Evolutionary conservation across 169 alveolate species (phyloP), one percentile per base, ranked within the genome.

Genomic region (Plasmodium chabaudi): DNA sequence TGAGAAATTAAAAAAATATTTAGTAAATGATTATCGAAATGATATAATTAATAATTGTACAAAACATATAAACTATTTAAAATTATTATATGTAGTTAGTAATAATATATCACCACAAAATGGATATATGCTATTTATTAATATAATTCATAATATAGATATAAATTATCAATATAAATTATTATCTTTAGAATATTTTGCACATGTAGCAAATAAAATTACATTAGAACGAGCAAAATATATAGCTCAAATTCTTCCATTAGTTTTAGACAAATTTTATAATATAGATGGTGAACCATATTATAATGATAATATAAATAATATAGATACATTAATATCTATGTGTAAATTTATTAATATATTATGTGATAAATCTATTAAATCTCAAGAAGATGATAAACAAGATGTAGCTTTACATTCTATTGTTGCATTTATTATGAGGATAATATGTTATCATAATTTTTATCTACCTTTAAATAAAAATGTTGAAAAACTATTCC

Each of bases 381-480:
- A 59, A 39, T 42, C 75, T 1, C 91, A 86, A 42, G 91, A 86
- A 46, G 91, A 86, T 47, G 91, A 86, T 39, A 68, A 47, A 17
- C 84, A 86, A 73, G 91, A 86, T 49, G 91, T 86, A 23, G 91
- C 91, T 17, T 70, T 86, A 86, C 57, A 86, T 73, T 86, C 91
- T 0, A 86, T 86, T 34, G 86, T 86, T 25, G 91, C 91, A 1
- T 86, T 86, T 60, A 86, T 86, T 65, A 86, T 86, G 91, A 86
- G 72, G 21, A 60, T 86, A 5, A 39, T 86, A 59, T 27, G 60
- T 44, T 86, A 86, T 46, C 91, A 86, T 64, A 56, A 51, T 86
- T 27, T 47, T 5, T 60, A 70, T 59, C 15, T 86, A 57, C 75
- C 86, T 25, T 23, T 86, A 57, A 86, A 86, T 51, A 70, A 51